Percentiles rank a stretch among this genome's conserved stretches.
Conservation (phyloP, 352 stramenopile genomes). For the Blastocystis sp. region DNA sequence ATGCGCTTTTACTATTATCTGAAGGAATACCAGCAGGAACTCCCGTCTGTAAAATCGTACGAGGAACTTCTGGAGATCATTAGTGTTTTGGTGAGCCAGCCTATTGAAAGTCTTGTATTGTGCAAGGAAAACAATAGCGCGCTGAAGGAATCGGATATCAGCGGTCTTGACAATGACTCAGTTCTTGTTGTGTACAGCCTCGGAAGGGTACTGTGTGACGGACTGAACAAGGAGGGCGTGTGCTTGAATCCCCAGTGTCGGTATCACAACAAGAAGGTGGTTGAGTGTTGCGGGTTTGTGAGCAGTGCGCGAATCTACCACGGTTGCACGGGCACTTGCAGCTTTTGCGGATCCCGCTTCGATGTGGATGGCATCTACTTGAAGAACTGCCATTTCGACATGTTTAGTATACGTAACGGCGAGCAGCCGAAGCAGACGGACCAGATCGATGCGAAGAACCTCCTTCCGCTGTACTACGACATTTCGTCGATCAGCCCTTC, state of each 20-base stretch:
- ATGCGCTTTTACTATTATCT: constrained; percentile 31
- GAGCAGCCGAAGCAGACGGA: constrained; percentile 7
- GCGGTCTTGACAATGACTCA: background rate
- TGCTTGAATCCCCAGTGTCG: constrained; percentile 13
- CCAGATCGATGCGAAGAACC: constrained; percentile 1
- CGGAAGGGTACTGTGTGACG: constrained; percentile 12
- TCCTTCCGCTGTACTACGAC: constrained; percentile 26
- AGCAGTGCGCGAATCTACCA: constrained; percentile 20
- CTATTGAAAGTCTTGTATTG: background rate
- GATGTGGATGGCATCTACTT: constrained; percentile 22
- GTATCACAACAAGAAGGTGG: constrained; percentile 12
- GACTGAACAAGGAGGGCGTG: constrained; percentile 52
- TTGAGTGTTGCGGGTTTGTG: constrained; percentile 31
- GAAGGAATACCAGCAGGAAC: background rate
- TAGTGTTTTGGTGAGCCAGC: background rate
- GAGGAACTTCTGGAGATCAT: background rate
- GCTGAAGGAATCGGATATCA: background rate
- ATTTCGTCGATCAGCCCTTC: background rate
- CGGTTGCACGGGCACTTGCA: background rate
- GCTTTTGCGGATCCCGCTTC: constrained; percentile 1
- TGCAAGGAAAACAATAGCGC: constrained; percentile 5
- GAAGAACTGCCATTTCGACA: constrained; percentile 52
- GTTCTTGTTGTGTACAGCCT: constrained; percentile 27
- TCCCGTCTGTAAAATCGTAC: background rate
- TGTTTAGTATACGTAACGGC: constrained; percentile 1